phyloP scores from a whole-genome alignment of 192 early-diverging fungal genomes.

The Umbelopsis isabellina region DNA sequence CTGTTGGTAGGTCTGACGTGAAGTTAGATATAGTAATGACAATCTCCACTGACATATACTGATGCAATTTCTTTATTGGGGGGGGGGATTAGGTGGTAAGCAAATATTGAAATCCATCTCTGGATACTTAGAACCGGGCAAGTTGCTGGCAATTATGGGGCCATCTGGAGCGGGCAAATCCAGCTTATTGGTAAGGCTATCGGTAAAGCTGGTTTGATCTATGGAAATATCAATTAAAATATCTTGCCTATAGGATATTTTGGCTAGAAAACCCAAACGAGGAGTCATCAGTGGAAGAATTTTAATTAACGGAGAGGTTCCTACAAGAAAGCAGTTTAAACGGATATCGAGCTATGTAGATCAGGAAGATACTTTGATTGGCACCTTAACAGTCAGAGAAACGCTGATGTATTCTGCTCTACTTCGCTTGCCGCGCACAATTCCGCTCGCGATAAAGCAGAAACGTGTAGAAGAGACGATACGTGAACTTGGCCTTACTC shows the following conservation, averaged over 20 bases:
- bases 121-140: conserved; percentile 74
- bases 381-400: conserved; percentile 88
- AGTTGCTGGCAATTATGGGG: conserved; percentile 89
- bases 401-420: conserved; percentile 81
- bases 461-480: conserved; percentile 54
- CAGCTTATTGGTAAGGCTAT: conserved; percentile 63
- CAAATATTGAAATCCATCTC: conserved; percentile 68
- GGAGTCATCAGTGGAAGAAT: conserved; percentile 37
- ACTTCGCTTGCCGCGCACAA: conserved; percentile 65
- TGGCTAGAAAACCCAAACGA: conserved; percentile 36
- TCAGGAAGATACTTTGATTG: conserved; percentile 88
- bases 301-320: conserved; percentile 55
- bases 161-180: conserved; percentile 92
- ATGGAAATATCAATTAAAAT: background rate
- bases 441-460: conserved; percentile 51
- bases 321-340: conserved; percentile 52
- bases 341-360: conserved; percentile 77
- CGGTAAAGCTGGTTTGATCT: conserved; percentile 6
- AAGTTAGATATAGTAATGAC: background rate
- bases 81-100: conserved; percentile 38
- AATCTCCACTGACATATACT: background rate
- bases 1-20: conserved; percentile 13
- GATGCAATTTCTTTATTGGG: background rate
- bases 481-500: conserved; percentile 56
- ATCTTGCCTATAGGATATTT: conserved; percentile 18